Evolutionary conservation across 1,284 basidiomycete genomes (phyloP).

Genomic region (Meira miltonrushii): DNA sequence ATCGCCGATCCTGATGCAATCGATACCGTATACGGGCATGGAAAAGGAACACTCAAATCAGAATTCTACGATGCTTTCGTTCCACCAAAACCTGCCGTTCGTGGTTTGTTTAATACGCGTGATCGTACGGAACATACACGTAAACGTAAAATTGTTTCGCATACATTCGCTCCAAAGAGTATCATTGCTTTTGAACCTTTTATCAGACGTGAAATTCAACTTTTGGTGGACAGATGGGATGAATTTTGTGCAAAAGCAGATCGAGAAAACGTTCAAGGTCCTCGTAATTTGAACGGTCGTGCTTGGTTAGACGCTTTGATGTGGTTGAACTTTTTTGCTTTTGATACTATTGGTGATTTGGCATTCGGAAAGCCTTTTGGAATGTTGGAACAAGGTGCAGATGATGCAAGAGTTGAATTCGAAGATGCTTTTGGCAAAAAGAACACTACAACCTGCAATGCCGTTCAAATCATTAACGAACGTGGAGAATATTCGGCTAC

Average conservation of each 20-base stretch:
- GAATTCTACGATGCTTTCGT: conserved; percentile 70
- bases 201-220: conserved; percentile 39
- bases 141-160: conserved; percentile 77
- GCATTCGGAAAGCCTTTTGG: conserved; percentile 64
- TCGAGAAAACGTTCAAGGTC: conserved; percentile 23
- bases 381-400: conserved; percentile 72
- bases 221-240: conserved; percentile 41
- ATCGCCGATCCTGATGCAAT: conserved; percentile 62
- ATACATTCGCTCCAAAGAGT: conserved; percentile 65
- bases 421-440: conserved; percentile 56
- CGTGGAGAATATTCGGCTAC: conserved; percentile 81
- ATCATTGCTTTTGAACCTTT: conserved; percentile 44
- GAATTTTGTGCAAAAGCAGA: conserved; percentile 35
- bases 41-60: conserved; percentile 35
- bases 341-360: conserved; percentile 55
- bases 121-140: conserved; percentile 74
- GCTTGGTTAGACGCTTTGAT: conserved; percentile 56
- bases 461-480: conserved; percentile 78
- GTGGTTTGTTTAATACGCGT: conserved; percentile 75
- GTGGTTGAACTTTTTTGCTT: conserved; percentile 73
- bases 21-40: conserved; percentile 34
- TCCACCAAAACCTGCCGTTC: conserved; percentile 49
- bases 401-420: conserved; percentile 62
- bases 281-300: conserved; percentile 34
- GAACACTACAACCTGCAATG: conserved; percentile 62